Conservation (phyloP, 495 filamentous ascomycete genomes). For the Diplogelasinospora grovesii region DNA sequence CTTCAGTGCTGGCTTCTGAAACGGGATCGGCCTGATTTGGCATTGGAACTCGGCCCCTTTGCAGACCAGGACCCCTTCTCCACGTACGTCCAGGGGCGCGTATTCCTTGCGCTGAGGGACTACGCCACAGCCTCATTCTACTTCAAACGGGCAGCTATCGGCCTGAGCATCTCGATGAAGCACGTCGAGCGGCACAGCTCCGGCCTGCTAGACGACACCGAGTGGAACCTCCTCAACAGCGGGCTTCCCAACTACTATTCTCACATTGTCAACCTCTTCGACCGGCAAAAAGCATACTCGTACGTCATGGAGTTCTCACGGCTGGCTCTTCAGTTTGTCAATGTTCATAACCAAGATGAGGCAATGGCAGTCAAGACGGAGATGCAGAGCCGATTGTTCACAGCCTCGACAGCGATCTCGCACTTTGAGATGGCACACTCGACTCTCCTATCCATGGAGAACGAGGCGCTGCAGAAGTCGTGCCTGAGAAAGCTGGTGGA, state of each 20-base stretch:
- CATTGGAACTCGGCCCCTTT: conserved; percentile 68
- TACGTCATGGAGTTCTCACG: conserved; percentile 80
- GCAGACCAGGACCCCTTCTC: conserved; percentile 61
- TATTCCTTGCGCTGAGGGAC: conserved; percentile 66
- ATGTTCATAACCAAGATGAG: conserved; percentile 32
- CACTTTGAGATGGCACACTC: conserved; percentile 78
- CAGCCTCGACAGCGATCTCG: conserved; percentile 64
- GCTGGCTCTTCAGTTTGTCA: conserved; percentile 62
- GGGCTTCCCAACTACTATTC: conserved; percentile 80
- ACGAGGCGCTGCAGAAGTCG: conserved; percentile 58
- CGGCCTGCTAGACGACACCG: conserved; percentile 62
- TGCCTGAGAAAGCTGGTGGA: conserved; percentile 61
- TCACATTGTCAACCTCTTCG: conserved; percentile 78
- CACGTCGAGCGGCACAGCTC: conserved; percentile 40
- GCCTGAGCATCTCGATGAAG: conserved; percentile 48
- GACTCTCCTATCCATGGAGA: conserved; percentile 63
- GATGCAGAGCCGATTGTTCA: conserved; percentile 76
- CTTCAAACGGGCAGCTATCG: conserved; percentile 78
- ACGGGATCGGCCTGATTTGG: conserved; percentile 62
- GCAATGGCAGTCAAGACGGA: conserved; percentile 45
- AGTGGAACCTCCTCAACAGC: conserved; percentile 63
- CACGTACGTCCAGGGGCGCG: conserved; percentile 78
- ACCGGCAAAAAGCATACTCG: conserved; percentile 64
- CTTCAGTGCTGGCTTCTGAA: conserved; percentile 69
- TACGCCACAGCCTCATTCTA: conserved; percentile 62